Evolutionary conservation across 768 basidiomycete species (phyloP), one percentile per base, ranked within the genome.

Genomic region (Suillus weaverae): DNA sequence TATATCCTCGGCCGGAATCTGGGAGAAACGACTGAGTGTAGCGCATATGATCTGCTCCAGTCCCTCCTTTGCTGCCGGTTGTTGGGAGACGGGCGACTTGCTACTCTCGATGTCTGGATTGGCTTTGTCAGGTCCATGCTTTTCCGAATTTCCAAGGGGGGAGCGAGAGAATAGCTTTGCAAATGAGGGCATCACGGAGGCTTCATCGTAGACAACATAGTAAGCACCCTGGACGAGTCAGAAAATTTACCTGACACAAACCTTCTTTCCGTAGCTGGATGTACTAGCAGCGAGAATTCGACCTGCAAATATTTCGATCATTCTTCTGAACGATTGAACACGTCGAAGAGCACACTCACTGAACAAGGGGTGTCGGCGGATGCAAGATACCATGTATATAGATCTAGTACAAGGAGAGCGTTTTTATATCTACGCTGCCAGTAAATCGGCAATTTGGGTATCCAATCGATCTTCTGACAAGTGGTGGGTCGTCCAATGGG

Each of bases 11-110:
- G 61, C 72, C 18, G 74, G 67, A 20, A 77, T 46, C 7, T 68
- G 63, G 22, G 75, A 74, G 26, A 77, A 43, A 38, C 69, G 74
- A 62, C 72, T 69, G n/a, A 75, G 68, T n/a, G 38, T 69, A 13
- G 61, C 62, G 11, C 33, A 33, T 9, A 54, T 35, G 33, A 54
- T 10, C 3, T 54, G 18, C 32, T 54, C 53, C 33, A 35, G 53
- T 10, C n/a, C 32, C 20, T n/a, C 32, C 33, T 10, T 54, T n/a
- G 32, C 33, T 10, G 35, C 20, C 11, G 20, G 20, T 54, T 33
- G 32, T 54, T 32, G 3, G 20, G 10, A 6, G 5, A 13, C 13
- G 32, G 53, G 32, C 9, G 32, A 54, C 53, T 54, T 54, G 20
- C 7, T 35, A n/a, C 32, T 54, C 20, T 35, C 20, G 3, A 20